Base-by-base conservation (phyloP, 371 early-diverging fungal genomes). In the Encephalitozoon hellem region DNA sequence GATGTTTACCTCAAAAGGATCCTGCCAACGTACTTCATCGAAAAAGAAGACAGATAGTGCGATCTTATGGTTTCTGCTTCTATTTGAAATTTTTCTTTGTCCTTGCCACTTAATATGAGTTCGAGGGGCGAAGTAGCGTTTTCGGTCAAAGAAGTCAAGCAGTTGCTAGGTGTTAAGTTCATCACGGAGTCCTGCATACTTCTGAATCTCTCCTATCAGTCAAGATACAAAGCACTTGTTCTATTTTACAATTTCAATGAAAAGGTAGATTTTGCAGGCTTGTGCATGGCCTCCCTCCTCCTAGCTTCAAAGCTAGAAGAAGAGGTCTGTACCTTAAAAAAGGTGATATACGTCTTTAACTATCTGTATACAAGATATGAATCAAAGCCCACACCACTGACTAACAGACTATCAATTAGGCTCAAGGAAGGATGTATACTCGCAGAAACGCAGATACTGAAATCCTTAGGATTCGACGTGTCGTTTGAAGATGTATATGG, bases 381-480 rank as follows among this genome's bases (percentile, higher is more conserved):
- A n/a, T 59, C 59, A n/a, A 34, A 32, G 28, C n/a, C 59, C 4
- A 9, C 38, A 9, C 59, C 59, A 34, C 5, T 59, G 15, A 59
- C 59, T 9, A 59, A 32, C 34, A 30, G 59, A 4, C 12, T 34
- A n/a, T 59, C 59, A 6, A 59, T 59, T 11, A 59, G 59, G 12
- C 59, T 59, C 59, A 59, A 59, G 34, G 59, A 59, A n/a, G 59
- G 59, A 32, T 59, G 59, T 38, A 34, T 59, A 59, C 2, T 59
- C 18, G 59, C 59, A 3, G 59, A 59, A 28, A 59, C 59, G 34
- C 34, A 34, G 59, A 59, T 59, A 18, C 15, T 59, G n/a, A 59
- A n/a, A 38, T n/a, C 34, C 2, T 38, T 59, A 18, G 59, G 59
- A 18, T 59, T 59, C 28, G 59, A 59, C n/a, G 34, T 38, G 25